Conservation (phyloP, 2,329 filamentous ascomycete genomes). For the Helotiales sp. region DNA sequence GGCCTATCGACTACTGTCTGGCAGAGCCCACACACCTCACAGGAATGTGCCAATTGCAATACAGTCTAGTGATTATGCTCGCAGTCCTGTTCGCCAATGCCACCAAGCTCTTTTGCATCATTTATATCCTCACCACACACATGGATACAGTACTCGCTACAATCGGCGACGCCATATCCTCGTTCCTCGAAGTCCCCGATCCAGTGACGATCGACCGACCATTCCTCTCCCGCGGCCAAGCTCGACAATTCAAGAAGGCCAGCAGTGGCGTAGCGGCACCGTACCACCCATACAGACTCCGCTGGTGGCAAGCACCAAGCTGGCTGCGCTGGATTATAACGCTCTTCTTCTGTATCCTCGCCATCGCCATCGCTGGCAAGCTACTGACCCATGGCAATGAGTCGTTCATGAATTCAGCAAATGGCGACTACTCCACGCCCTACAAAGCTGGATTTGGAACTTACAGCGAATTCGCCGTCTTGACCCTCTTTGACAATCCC, state of each 20-base stretch:
- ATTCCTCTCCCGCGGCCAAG: slow-evolving; percentile 35
- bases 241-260: slow-evolving; percentile 19
- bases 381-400: slow-evolving; percentile 18
- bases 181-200: slow-evolving; percentile 45
- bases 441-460: slow-evolving; percentile 26
- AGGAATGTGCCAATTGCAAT: slow-evolving; percentile 32
- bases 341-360: slow-evolving; percentile 20
- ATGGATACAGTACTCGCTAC: slow-evolving; percentile 39
- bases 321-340: slow-evolving; percentile 25
- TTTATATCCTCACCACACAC: slow-evolving; percentile 18
- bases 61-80: slow-evolving; percentile 32
- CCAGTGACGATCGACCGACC: slow-evolving; percentile 35
- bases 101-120: slow-evolving; percentile 28
- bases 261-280: background rate
- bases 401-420: background rate
- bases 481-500: slow-evolving; percentile 19
- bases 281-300: slow-evolving; percentile 13
- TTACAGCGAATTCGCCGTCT: slow-evolving; percentile 25
- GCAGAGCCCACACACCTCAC: slow-evolving; percentile 19
- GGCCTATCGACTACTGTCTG: slow-evolving; percentile 34
- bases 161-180: slow-evolving; percentile 46
- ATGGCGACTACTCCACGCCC: background rate
- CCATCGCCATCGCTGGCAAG: background rate
- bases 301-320: slow-evolving; percentile 32
- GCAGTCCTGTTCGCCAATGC: slow-evolving; percentile 25